Evolutionary conservation across 371 early-diverging fungal species (phyloP).

Genomic region (Lichtheimia ramosa): DNA sequence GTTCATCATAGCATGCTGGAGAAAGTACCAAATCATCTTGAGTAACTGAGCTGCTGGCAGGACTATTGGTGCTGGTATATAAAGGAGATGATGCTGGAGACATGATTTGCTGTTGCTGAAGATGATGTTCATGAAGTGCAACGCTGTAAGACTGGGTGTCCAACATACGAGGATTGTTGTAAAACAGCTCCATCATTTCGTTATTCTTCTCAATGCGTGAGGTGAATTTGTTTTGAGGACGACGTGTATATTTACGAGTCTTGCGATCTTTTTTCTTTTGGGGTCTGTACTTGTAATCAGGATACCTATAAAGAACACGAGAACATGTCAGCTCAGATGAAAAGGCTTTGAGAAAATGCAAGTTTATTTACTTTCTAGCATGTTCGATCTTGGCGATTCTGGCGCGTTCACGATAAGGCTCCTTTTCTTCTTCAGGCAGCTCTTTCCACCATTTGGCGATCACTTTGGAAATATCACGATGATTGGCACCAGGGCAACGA

Average conservation of each 20-base stretch:
- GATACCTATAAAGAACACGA: constrained; percentile 13
- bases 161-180: constrained; percentile 8
- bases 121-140: neutral
- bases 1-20: neutral
- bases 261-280: constrained; percentile 6
- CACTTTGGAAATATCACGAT: constrained; percentile 68
- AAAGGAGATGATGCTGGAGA: neutral
- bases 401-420: constrained; percentile 57
- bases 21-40: neutral
- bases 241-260: constrained; percentile 17
- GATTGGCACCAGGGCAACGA: constrained; percentile 56
- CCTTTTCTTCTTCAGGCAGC: constrained; percentile 55
- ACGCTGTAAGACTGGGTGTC: too few relatives aligned
- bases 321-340: neutral
- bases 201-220: constrained; percentile 13
- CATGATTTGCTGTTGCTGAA: neutral
- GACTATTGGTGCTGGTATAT: neutral
- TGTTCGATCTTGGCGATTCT: constrained; percentile 59
- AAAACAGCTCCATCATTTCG: constrained; percentile 10
- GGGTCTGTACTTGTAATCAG: constrained; percentile 23
- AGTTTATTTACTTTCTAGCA: constrained; percentile 15
- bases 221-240: constrained; percentile 7
- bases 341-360: too few relatives aligned
- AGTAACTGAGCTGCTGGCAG: neutral
- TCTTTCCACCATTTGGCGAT: constrained; percentile 70